Base-by-base conservation (phyloP, 78 protist species). In the Mastigamoeba balamuthi region DNA sequence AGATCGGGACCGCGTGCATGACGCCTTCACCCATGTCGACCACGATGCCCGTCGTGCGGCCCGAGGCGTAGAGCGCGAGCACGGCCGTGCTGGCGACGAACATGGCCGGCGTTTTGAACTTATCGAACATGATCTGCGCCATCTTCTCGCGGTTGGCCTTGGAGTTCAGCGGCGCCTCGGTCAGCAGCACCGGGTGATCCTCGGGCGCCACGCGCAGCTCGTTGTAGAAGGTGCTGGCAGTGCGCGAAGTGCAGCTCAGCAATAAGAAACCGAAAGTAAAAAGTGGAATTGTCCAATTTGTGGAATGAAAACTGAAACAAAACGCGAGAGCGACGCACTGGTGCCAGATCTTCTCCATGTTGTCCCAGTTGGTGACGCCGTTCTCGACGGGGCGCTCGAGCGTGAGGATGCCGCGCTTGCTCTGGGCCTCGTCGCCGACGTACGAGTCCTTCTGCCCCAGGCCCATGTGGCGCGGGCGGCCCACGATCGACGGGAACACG, bases 21-120 rank as follows among this genome's bases (percentile, higher is more conserved):
- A 84, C 95, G 65, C 99, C 99, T 29, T 92, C 98, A 33, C 99
- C 99, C 58, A 94, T 89, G 76, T 96, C 98, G 53, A 96, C 33
- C 29, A 97, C 99, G 53, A 88, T 67, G 28, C 99, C 97, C 28
- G 94, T 93, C 30, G 94, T 91, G 44, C 91, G 83, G 38, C 93
- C 93, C 25, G 84, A 76, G 17, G 94, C 90, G 74, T 90, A 90
- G 23, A 96, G 84, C 3, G 97, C 74, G 1, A 95, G 87, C 3
- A 93, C 98, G 17, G 99, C 97, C 72, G 92, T 94, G 44, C 80
- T 91, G 10, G 86, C 92, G 30, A 96, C 81, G 75, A 84, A 93
- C 74, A 93, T 28, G n/a, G 94, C 97, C 17, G 98, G 98, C 7
- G 73, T 52, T 69, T 93, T 81, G 91, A 95, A 94, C 10, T 93